Evolutionary conservation across 2,329 filamentous ascomycete genomes (phyloP).

Genomic region (Ceratocystis eucalypticola): DNA sequence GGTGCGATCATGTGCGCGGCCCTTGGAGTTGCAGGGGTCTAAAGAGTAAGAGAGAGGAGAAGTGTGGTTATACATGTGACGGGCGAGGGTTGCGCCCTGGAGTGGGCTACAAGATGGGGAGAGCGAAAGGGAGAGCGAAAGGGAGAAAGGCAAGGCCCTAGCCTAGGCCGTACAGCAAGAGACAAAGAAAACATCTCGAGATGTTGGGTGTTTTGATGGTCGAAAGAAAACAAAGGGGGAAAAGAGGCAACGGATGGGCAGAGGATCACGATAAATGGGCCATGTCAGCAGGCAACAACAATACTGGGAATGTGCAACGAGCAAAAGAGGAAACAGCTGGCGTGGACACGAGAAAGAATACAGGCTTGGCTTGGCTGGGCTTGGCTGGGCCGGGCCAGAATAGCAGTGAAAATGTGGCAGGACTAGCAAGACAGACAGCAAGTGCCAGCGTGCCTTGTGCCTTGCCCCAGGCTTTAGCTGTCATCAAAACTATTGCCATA

Average conservation of each 20-base stretch:
- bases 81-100: not conserved
- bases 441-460: too few species aligned
- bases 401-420: too few species aligned
- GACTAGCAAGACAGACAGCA: too few species aligned
- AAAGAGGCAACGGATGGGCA: not conserved
- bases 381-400: too few species aligned
- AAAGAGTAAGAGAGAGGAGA: not conserved
- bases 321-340: not conserved
- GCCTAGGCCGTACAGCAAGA: not conserved
- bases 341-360: not conserved
- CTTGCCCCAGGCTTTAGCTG: too few species aligned
- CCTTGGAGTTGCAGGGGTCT: not conserved
- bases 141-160: not conserved
- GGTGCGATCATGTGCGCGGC: not conserved
- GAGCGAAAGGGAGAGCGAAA: not conserved
- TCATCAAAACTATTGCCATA: too few species aligned
- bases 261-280: not conserved
- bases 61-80: not conserved
- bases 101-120: not conserved
- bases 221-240: not conserved
- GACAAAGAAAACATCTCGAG: not conserved
- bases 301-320: not conserved
- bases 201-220: too few species aligned
- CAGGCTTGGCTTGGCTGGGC: too few species aligned
- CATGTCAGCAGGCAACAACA: not conserved